Conservation (phyloP, 345 rosid genomes). For the Eucalyptus curtisii region DNA sequence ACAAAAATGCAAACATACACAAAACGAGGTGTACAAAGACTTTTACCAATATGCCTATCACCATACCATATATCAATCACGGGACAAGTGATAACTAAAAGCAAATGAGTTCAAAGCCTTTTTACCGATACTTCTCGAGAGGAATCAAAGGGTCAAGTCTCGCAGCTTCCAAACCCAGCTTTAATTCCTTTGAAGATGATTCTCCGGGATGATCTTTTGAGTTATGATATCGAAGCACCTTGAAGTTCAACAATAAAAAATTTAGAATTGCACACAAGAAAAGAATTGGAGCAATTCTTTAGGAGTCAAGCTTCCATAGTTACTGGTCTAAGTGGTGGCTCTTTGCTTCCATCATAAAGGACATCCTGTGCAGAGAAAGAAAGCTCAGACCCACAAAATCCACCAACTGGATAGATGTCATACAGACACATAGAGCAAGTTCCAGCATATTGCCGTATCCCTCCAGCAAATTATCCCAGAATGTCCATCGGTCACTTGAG, state of each 20-base stretch:
- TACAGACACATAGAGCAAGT: constrained; percentile 49
- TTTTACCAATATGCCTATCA: neutral
- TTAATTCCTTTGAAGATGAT: constrained; percentile 67
- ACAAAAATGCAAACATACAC: neutral
- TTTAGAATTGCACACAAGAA: neutral
- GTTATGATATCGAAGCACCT: constrained; percentile 70
- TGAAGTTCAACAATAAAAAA: constrained; percentile 1
- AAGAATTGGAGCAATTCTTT: neutral
- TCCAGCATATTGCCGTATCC: constrained; percentile 52
- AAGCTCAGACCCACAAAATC: constrained; percentile 45
- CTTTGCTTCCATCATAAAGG: constrained; percentile 56
- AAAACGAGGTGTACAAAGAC: neutral
- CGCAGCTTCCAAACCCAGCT: constrained; percentile 72
- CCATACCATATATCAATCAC: neutral
- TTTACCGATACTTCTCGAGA: constrained; percentile 87
- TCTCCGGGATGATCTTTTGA: constrained; percentile 89
- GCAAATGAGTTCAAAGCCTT: neutral
- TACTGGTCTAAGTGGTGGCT: constrained; percentile 85
- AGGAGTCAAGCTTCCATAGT: neutral
- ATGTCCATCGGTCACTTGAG: constrained; percentile 9
- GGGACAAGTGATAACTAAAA: neutral
- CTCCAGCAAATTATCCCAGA: constrained; percentile 22
- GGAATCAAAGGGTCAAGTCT: constrained; percentile 80
- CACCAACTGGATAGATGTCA: constrained; percentile 51
- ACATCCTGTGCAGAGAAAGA: constrained; percentile 61